phyloP scores from a whole-genome alignment of 1,139 yeast genomes.

The Lodderomyces orthopsilosis region DNA sequence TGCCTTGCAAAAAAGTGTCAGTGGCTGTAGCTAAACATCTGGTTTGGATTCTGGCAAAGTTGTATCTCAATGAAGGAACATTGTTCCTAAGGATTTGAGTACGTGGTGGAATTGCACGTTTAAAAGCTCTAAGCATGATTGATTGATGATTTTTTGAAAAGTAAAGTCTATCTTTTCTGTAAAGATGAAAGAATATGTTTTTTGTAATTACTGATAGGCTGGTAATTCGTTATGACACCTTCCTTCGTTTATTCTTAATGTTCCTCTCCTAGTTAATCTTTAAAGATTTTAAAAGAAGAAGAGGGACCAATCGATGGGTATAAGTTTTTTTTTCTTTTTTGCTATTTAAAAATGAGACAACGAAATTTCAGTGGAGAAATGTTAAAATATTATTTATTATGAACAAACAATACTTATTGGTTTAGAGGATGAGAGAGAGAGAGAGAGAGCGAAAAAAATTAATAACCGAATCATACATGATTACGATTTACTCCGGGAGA shows the following conservation, averaged over 20 bases:
- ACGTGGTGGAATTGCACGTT: conserved; percentile 40
- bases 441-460: neutral
- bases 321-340: neutral
- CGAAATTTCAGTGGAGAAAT: conserved; percentile 1
- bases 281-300: neutral
- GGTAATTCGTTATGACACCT: neutral
- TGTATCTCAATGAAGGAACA: conserved; percentile 1
- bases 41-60: conserved; percentile 1
- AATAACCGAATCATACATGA: neutral
- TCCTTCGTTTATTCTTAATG: neutral
- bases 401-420: too few relatives aligned
- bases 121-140: conserved; percentile 46
- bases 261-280: neutral
- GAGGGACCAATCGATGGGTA: neutral
- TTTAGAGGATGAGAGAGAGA: neutral
- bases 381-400: too few relatives aligned
- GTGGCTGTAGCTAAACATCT: conserved; percentile 17
- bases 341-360: neutral
- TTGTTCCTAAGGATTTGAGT: conserved; percentile 19
- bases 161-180: neutral
- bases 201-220: neutral
- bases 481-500: neutral
- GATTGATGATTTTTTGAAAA: too few relatives aligned
- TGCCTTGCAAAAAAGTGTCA: conserved; percentile 64
- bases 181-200: neutral